Conservation (phyloP, 2,329 filamentous ascomycete species). For the Arthrobotrys megalospora region DNA sequence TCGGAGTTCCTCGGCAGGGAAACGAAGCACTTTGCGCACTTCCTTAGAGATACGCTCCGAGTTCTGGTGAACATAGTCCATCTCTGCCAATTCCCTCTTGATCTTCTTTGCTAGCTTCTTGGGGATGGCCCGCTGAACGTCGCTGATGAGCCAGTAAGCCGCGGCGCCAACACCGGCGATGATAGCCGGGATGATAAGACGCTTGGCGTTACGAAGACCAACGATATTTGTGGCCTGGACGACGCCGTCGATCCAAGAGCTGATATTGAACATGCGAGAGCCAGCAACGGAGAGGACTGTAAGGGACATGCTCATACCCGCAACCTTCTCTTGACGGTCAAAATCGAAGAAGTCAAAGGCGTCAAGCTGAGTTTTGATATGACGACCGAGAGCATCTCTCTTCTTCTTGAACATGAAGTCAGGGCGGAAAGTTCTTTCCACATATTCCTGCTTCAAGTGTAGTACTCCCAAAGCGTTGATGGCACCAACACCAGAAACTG, state of each 20-base stretch:
- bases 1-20: slow-evolving; percentile 88
- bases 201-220: slow-evolving; percentile 84
- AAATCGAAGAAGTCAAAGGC: slow-evolving; percentile 95
- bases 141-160: slow-evolving; percentile 79
- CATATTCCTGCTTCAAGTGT: slow-evolving; percentile 89
- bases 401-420: slow-evolving; percentile 95
- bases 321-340: slow-evolving; percentile 93
- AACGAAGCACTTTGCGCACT: slow-evolving; percentile 88
- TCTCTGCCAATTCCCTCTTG: slow-evolving; percentile 80
- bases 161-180: slow-evolving; percentile 84
- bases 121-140: slow-evolving; percentile 90
- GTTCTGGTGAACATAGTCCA: slow-evolving; percentile 95
- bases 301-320: slow-evolving; percentile 93
- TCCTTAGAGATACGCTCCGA: slow-evolving; percentile 85
- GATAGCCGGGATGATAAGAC: slow-evolving; percentile 84
- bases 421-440: slow-evolving; percentile 87
- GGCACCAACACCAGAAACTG: slow-evolving; percentile 83
- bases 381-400: slow-evolving; percentile 83
- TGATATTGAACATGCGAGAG: slow-evolving; percentile 83
- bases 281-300: slow-evolving; percentile 91
- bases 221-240: slow-evolving; percentile 84
- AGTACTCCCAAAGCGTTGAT: slow-evolving; percentile 91
- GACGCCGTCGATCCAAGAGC: slow-evolving; percentile 90
- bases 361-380: slow-evolving; percentile 90
- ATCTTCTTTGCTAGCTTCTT: slow-evolving; percentile 88